These are phyloP conservation scores for Sporothrix pseudoabietina DNA, from an alignment of 2,329 filamentous ascomycete species.

Conservation along the genomic window DNA sequence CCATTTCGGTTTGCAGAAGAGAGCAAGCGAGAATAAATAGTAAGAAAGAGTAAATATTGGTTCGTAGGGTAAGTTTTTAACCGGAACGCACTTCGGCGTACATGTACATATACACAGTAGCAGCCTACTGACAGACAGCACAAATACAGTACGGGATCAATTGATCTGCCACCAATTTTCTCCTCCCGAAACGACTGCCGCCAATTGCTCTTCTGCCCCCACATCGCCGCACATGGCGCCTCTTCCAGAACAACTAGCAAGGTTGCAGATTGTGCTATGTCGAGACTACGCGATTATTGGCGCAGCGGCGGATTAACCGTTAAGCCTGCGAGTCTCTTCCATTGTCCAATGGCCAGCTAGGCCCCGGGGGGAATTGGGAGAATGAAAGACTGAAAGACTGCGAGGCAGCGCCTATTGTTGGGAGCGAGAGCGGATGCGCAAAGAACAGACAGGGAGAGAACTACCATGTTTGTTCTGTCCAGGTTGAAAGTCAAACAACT, in stretches of 20 bases:
- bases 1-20: neutral
- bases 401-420: neutral
- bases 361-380: neutral
- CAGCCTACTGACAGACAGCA: neutral
- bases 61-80: neutral
- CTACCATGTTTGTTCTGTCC: neutral
- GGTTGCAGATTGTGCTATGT: neutral
- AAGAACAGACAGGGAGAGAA: neutral
- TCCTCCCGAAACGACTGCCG: conserved; percentile 32
- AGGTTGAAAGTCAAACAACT: neutral
- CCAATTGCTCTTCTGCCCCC: conserved; percentile 4
- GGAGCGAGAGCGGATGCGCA: conserved; percentile 3
- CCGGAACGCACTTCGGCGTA: neutral
- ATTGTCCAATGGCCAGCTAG: neutral
- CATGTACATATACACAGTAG: no score
- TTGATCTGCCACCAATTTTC: conserved; percentile 24
- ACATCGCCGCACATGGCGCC: neutral
- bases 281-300: conserved; percentile 2
- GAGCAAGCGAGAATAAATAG: neutral
- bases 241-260: conserved; percentile 15
- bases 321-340: conserved; percentile 20
- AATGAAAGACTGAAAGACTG: neutral
- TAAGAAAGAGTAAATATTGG: neutral
- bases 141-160: conserved; percentile 18
- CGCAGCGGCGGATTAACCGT: conserved; percentile 24